These are phyloP conservation scores for Acanthamoeba divionensis DNA, from an alignment of 208 protist genomes.

Conservation along the genomic window DNA sequence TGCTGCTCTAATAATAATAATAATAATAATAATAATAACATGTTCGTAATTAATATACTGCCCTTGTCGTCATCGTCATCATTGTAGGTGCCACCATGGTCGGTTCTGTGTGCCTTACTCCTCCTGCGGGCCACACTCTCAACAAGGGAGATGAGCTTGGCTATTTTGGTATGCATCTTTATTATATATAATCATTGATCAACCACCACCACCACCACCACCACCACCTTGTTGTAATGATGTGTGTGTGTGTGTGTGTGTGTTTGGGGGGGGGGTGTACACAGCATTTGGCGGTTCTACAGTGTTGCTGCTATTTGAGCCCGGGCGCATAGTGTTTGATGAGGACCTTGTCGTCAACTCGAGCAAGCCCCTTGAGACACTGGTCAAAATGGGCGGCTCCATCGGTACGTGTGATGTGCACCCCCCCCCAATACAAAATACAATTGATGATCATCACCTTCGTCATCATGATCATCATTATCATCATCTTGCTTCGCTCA, in stretches of 20 bases:
- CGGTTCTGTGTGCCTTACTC: conserved; percentile 74
- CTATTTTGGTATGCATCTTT: not conserved
- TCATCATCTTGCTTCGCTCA: too few relatives aligned
- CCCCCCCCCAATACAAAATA: too few relatives aligned
- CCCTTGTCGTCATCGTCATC: not conserved
- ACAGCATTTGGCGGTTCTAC: conserved; percentile 81
- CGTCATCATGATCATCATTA: too few relatives aligned
- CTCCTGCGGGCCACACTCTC: conserved; percentile 53
- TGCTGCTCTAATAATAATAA: too few relatives aligned
- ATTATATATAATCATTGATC: not conserved
- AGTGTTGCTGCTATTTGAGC: conserved; percentile 76
- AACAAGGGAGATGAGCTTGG: conserved; percentile 61
- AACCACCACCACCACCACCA: not conserved
- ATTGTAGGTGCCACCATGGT: conserved; percentile 72
- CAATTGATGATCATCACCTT: too few relatives aligned
- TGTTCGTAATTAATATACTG: too few relatives aligned
- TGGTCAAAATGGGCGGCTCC: conserved; percentile 43
- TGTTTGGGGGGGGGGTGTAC: not conserved
- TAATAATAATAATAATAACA: too few relatives aligned
- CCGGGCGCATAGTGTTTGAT: conserved; percentile 70
- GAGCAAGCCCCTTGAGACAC: conserved; percentile 43
- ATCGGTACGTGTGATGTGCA: too few relatives aligned
- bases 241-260: not conserved
- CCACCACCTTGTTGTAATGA: not conserved
- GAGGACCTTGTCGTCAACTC: conserved; percentile 76